These are phyloP conservation scores for Aureobasidium melanogenum DNA, from an alignment of 2,329 filamentous ascomycete species.

Conservation along the genomic window DNA sequence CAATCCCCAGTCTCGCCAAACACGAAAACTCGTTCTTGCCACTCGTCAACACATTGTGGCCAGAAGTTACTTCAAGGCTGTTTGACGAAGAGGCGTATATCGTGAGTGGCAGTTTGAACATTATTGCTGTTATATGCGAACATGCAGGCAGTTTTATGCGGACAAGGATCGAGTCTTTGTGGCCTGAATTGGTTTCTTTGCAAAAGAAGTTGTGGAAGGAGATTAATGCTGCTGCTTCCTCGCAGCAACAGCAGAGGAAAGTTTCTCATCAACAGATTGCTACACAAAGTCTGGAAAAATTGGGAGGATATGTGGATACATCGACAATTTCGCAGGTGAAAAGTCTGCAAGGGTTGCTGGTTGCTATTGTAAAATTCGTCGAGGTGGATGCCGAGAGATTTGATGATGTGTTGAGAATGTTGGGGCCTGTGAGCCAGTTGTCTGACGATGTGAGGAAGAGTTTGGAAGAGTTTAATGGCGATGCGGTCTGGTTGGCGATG, in stretches of 20 bases:
- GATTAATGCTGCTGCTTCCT: not conserved
- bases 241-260: not conserved
- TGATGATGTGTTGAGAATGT: constrained; percentile 59
- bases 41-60: constrained; percentile 85
- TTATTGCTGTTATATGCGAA: constrained; percentile 59
- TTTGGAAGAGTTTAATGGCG: constrained; percentile 57
- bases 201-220: constrained; percentile 13
- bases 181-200: constrained; percentile 35
- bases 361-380: constrained; percentile 53
- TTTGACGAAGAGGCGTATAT: constrained; percentile 62
- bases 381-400: constrained; percentile 59
- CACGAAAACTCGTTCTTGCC: constrained; percentile 82
- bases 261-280: not conserved
- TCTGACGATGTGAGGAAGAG: constrained; percentile 44
- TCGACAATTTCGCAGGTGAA: constrained; percentile 58
- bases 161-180: constrained; percentile 65
- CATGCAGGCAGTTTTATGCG: constrained; percentile 74
- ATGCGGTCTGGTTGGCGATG: constrained; percentile 64
- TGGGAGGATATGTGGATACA: constrained; percentile 24
- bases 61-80: constrained; percentile 61
- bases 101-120: constrained; percentile 58
- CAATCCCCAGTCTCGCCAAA: constrained; percentile 60
- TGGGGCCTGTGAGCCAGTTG: constrained; percentile 34
- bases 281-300: not conserved
- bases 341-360: constrained; percentile 50